Percentiles rank a stretch among this genome's conserved stretches.
These are phyloP conservation scores for Clausena lansium DNA, from an alignment of 345 rosid species.

Conservation along the genomic window DNA sequence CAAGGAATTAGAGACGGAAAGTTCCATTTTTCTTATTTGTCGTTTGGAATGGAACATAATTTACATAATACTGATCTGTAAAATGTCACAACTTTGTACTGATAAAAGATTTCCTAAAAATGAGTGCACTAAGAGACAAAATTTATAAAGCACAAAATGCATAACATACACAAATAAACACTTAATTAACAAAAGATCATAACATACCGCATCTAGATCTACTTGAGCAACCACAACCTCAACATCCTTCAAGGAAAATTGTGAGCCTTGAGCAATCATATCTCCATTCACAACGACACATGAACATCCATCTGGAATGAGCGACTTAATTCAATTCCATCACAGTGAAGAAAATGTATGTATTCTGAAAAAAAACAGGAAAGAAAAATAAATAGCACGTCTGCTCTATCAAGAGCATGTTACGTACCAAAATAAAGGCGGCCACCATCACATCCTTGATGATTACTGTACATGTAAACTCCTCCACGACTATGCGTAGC, in stretches of 20 bases:
- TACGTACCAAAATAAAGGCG: constrained; percentile 81
- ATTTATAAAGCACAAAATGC: not conserved
- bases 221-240: constrained; percentile 88
- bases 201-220: constrained; percentile 86
- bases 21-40: not conserved
- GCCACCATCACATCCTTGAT: constrained; percentile 95
- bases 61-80: too few relatives aligned
- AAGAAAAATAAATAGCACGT: not conserved
- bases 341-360: not conserved
- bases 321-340: not conserved
- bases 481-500: constrained; percentile 90
- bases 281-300: constrained; percentile 84
- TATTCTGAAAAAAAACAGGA: not conserved
- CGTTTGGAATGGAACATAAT: not conserved
- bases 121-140: not conserved
- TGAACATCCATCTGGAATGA: constrained; percentile 74
- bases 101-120: not conserved
- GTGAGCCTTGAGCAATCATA: constrained; percentile 87
- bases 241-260: constrained; percentile 86
- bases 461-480: constrained; percentile 96
- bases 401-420: not conserved
- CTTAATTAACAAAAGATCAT: not conserved
- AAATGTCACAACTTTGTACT: not conserved
- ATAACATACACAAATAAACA: not conserved
- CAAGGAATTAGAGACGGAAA: constrained; percentile 1